These are phyloP conservation scores for Curvularia lunata DNA, from an alignment of 2,329 filamentous ascomycete genomes.

Conservation along the genomic window DNA sequence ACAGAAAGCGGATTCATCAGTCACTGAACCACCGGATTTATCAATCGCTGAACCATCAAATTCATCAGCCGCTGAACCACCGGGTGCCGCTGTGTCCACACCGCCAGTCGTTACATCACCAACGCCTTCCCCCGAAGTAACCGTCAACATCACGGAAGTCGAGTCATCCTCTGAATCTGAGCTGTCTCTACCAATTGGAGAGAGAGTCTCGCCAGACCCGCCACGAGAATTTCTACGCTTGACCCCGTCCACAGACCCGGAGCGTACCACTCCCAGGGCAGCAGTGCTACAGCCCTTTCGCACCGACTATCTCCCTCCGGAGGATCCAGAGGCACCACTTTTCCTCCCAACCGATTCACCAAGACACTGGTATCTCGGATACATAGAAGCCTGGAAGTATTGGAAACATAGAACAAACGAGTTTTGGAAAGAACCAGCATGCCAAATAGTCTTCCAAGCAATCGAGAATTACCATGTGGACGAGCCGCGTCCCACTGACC, in stretches of 20 bases:
- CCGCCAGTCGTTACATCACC: neutral
- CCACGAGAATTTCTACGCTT: neutral
- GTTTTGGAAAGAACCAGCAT: conserved; percentile 4
- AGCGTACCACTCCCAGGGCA: neutral
- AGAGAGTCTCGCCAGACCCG: neutral
- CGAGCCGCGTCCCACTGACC: conserved; percentile 1
- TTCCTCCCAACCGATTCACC: conserved; percentile 11
- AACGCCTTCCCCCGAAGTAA: neutral
- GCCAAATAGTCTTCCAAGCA: conserved; percentile 12
- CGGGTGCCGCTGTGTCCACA: neutral
- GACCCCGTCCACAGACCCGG: neutral
- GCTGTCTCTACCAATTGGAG: neutral
- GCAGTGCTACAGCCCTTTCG: conserved; percentile 5
- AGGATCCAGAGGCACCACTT: conserved; percentile 10
- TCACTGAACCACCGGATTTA: neutral
- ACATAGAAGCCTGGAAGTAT: conserved; percentile 20
- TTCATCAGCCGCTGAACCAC: neutral
- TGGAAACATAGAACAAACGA: conserved; percentile 8
- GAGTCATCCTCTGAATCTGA: neutral
- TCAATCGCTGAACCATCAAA: neutral
- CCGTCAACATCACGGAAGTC: neutral
- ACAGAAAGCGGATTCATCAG: neutral
- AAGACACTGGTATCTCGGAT: conserved; percentile 26
- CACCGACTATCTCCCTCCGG: neutral
- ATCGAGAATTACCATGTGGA: conserved; percentile 4